Evolutionary conservation across 805 yeast genomes (phyloP), one percentile per base, ranked within the genome.

Genomic region (Kodamaea hsintzibuensis): DNA sequence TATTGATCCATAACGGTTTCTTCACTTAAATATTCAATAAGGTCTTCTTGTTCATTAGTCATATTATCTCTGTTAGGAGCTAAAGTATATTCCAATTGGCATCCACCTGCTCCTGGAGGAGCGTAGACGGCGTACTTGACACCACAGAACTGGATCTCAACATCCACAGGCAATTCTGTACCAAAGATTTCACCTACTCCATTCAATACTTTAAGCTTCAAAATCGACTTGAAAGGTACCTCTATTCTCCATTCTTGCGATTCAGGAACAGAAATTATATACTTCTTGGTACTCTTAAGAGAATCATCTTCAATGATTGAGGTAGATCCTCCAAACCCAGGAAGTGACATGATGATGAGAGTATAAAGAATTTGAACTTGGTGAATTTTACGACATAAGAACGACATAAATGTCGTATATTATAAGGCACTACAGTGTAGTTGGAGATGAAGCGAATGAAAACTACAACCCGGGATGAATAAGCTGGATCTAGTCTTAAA

Each of bases 121-220:
- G 79, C 71, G 54, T 69, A 75, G 3, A 76, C 54, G 27, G 76
- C 66, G 53, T 65, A 68, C 56, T 75, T 76, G 18, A 65, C 72
- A 4, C 80, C 80, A 10, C 73, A 60, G 22, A 76, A 58, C 45
- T 63, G 67, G 35, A 72, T 42, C 18, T 84, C 88, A 0, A 79
- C 76, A 54, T 88, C 89, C 43, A 79, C 74, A 2, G 97, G 89
- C 19, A 95, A 79, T 67, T 95, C 99, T 2, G 97, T 90, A 19
- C 99, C 99, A 69, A 88, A 90, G 8, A 91, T 81, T 71, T 95
- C 99, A 1, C 90, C 97, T 1, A 85, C 78, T 2, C 99, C 99
- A 1, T 75, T 72, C 2, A 70, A 54, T 9, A 85, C 76, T 60
- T 75, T 82, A 45, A 88, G 63, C n/a, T 73, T 75, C 39, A 88